Conservation (phyloP, 805 yeast genomes). For the Hanseniaspora singularis region DNA sequence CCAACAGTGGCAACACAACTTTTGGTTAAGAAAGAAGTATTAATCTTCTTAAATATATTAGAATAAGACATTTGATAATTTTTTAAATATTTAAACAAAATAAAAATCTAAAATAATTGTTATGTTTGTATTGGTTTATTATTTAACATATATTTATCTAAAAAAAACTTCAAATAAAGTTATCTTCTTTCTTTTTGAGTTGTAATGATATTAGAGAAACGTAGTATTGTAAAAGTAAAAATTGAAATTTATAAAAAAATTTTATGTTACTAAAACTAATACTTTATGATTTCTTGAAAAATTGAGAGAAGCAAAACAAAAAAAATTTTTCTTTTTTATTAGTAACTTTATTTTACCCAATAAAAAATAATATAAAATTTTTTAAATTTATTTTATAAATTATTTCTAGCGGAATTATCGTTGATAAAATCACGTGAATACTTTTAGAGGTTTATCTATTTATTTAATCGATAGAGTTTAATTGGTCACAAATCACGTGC, state of each 20-base stretch:
- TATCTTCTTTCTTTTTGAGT: too few relatives aligned
- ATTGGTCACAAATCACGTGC: neutral
- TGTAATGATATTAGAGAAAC: too few relatives aligned
- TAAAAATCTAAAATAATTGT: neutral
- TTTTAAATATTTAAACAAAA: neutral
- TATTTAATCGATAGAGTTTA: too few relatives aligned
- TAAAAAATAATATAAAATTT: too few relatives aligned
- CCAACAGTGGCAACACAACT: slow-evolving; percentile 46
- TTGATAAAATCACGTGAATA: neutral
- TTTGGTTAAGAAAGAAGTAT: slow-evolving; percentile 22
- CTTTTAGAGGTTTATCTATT: neutral
- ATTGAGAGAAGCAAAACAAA: too few relatives aligned
- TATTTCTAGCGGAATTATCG: neutral
- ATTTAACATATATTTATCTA: too few relatives aligned
- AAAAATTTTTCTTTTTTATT: neutral
- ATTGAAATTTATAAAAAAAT: too few relatives aligned
- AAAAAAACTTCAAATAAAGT: too few relatives aligned
- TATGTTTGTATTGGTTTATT: neutral
- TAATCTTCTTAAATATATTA: slow-evolving; percentile 13
- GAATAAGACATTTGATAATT: slow-evolving; percentile 13
- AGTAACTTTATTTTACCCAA: neutral
- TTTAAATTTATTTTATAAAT: too few relatives aligned
- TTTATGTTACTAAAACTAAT: too few relatives aligned
- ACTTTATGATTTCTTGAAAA: too few relatives aligned
- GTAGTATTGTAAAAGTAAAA: too few relatives aligned